Base-by-base conservation (phyloP, 805 yeast species). In the Sugiyamaella smithiae region DNA sequence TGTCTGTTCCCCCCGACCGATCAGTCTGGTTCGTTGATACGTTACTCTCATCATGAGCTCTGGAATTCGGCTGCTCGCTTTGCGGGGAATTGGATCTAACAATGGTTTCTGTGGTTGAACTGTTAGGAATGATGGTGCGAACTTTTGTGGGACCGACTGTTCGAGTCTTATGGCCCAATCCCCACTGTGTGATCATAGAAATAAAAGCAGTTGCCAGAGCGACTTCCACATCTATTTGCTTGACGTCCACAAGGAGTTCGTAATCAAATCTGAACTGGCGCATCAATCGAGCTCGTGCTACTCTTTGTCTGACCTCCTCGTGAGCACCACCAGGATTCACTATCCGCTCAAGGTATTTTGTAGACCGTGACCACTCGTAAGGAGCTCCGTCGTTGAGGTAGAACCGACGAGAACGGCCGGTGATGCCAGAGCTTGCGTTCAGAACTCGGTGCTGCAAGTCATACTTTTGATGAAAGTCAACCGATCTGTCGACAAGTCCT, bases 141-240 rank as follows among this genome's bases (percentile, higher is more conserved):
- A 35, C 52, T 50, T 37, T 64, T 5, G 81, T 75, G 22, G 82
- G 82, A 14, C 82, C 82, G 40, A 73, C 68, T 22, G 82, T 76
- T 46, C 71, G 74, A 12, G 81, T 76, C 52, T 66, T 67, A 59
- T 71, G 77, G 45, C 81, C 82, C 43, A 70, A 61, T 19, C 81
- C 80, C 87, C 87, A 81, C 63, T 80, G 81, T n/a, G 84, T 77
- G 67, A 78, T 68, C 82, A 81, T 80, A 16, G 84, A 72, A 46
- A 78, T 64, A 56, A 81, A 81, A 1, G 75, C 84, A 5, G 85
- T 79, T n/a, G 81, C 77, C 45, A 82, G 60, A 2, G 78, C 84
- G 36, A 74, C 67, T 48, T 76, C 77, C n/a, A 68, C 60, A 57
- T 77, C 81, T 23, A 78, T 65, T 53, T 69, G 67, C 1, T 59